Conservation (phyloP, 176 grass and related monocot genomes). For the Rhynchospora breviuscula region DNA sequence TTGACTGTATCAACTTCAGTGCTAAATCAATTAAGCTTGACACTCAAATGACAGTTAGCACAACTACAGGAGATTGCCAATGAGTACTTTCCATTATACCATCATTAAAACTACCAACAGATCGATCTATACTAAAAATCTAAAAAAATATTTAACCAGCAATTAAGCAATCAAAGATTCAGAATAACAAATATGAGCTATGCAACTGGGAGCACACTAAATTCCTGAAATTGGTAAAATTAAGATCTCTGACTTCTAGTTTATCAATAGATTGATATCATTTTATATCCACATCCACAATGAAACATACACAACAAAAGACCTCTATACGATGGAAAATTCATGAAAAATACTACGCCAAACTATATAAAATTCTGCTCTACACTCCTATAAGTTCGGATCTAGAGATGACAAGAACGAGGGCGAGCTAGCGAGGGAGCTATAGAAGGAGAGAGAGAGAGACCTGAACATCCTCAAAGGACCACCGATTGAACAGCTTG, state of each 20-base stretch:
- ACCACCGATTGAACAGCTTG: constrained; percentile 42
- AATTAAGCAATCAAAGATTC: background rate
- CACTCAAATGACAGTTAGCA: background rate
- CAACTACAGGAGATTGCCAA: background rate
- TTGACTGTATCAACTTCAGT: background rate
- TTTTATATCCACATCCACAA: background rate
- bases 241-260: background rate
- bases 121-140: background rate
- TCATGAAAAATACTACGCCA: background rate
- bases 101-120: background rate
- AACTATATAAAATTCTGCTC: background rate
- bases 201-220: background rate
- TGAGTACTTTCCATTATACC: background rate
- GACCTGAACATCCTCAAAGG: constrained; percentile 39
- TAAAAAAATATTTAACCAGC: background rate
- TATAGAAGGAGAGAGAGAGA: background rate
- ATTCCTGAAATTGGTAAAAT: background rate
- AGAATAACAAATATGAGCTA: background rate
- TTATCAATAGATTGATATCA: background rate
- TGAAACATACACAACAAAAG: background rate
- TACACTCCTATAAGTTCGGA: background rate
- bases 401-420: background rate
- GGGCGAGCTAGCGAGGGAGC: background rate
- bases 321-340: background rate
- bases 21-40: background rate